Evolutionary conservation across 2,329 filamentous ascomycete genomes (phyloP), one percentile per base, ranked within the genome.

Genomic region (Alternaria sp.): DNA sequence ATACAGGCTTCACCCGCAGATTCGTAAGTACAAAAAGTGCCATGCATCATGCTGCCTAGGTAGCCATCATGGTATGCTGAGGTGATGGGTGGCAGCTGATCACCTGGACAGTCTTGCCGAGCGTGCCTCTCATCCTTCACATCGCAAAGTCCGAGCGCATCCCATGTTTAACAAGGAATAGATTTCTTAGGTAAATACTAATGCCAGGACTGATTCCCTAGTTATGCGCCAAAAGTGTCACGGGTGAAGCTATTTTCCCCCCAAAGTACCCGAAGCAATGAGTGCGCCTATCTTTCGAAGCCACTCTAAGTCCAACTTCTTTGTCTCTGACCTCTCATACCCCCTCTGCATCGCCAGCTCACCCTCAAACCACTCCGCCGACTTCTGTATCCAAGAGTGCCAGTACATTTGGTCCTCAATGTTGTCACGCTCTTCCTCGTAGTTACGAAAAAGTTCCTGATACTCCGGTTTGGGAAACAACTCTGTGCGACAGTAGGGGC

Each of bases 401-500:
- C 12, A 28, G 25, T 26, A 3, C 23, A 46, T 21, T 1, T 21
- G 8, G 21, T 13, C 23, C 7, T 21, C 25, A 26, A 23, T 2
- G 4, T 17, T 0, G 8, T 56, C 6, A 23, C 4, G 25, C 25
- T 45, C 0, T 28, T 5, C 3, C 15, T 46, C 40, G 25, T 46
- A 46, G 40, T 56, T 30, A 19, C n/a, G 54, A 11, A 19, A 32
- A n/a, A 12, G n/a, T 11, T 58, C 25, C n/a, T 6, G 19, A 26
- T 47, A 45, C 21, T 23, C 10, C 8, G 54, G 40, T 26, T 58
- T 9, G n/a, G 47, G 19, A 17, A 62, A 62, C 3, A 62, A 47
- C 40, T 62, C 36, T 11, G 59, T 62, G 11, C 59, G 54, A 43
- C 59, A 62, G 54, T 58, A 58, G 9, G 54, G 46, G 15, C 59